Base-by-base conservation (phyloP, 1,284 basidiomycete species). In the Xerocomus tenax region DNA sequence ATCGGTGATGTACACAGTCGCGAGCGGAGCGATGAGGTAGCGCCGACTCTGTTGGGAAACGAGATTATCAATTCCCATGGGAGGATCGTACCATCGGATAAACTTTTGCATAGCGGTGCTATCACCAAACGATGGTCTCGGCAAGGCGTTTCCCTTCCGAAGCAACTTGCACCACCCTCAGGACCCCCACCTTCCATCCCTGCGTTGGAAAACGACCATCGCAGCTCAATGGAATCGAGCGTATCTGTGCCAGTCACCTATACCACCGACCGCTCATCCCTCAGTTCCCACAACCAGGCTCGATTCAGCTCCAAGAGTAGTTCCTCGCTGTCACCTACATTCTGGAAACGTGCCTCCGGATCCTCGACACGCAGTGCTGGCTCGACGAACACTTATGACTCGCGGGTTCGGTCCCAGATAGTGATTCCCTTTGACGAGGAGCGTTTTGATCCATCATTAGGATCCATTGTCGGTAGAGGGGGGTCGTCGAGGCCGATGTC, bases 261-360 rank as follows among this genome's bases (percentile, higher is more conserved):
- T 36, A 57, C 65, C 6, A 61, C 62, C 19, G 72, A 72, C 26
- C 66, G 65, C 25, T 61, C 72, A 15, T 75, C 75, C 2, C 76
- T 75, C 9, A 62, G 65, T 35, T 52, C 54, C 12, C 44, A 54
- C 16, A 54, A 51, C n/a, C 68, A 67, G 30, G 73, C 73, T 26
- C 60, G 57, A 30, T 61, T 66, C 28, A 75, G 73, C 45, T 71
- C 74, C 18, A 69, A 69, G 50, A 81, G 78, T 57, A 64, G 73
- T 36, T 46, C 76, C 15, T 74, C 77, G 12, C 68, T 70, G 44
- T 62, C 81, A 23, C 74, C 77, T 15, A 67, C 71, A 6, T 80
- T 80, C 53, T 75, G 75, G 51, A 84, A 82, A 64, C 75, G 82
- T 23, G 67, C 74, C 5, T 84, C 82, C 8, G 64, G 64, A 26